Evolutionary conservation across 768 basidiomycete genomes (phyloP), one percentile per base, ranked within the genome.

Genomic region (Rhodotorula babjevae): DNA sequence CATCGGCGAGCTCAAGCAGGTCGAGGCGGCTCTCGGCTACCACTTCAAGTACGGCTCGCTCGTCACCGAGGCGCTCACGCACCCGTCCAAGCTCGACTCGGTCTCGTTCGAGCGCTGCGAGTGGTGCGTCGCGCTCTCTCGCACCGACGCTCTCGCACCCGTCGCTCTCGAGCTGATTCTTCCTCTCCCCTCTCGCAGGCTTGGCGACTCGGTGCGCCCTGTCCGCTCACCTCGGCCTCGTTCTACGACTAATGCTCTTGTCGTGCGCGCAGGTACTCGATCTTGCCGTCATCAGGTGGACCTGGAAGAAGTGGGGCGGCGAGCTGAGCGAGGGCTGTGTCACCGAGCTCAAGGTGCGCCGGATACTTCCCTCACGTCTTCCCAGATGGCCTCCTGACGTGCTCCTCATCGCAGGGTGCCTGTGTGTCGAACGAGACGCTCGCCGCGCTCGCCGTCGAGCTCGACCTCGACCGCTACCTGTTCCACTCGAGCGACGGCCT

Each of bases 21-120:
- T 71, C 40, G 74, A 77, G 60, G 18, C 60, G 29, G 59, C 49
- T 23, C 52, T 77, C 29, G 73, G 63, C 29, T 65, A 71, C 52
- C 46, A 36, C 21, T 77, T 77, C 72, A 57, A 58, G 36, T 52
- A 73, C 44, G 64, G 58, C 11, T 42, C 42, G 15, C 65, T 76
- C 14, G 36, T 74, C 40, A 49, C n/a, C 10, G 71, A 77, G 29
- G 69, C 69, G 15, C 46, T 66, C 29, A 61, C 64, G n/a, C 65
- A 71, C 29, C 69, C 69, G 21, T 56, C 42, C 5, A 62, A 49
- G 64, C 60, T 66, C 46, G 55, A 63, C 33, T 18, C 29, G 16
- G 33, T 36, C 31, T 49, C 33, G 12, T 71, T 71, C 47, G 60
- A 66, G 55, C 40, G 69, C 1, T n/a, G 31, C 46, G 69, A 71